phyloP scores from a whole-genome alignment of 2,329 filamentous ascomycete species.

The Ramichloridium luteum region DNA sequence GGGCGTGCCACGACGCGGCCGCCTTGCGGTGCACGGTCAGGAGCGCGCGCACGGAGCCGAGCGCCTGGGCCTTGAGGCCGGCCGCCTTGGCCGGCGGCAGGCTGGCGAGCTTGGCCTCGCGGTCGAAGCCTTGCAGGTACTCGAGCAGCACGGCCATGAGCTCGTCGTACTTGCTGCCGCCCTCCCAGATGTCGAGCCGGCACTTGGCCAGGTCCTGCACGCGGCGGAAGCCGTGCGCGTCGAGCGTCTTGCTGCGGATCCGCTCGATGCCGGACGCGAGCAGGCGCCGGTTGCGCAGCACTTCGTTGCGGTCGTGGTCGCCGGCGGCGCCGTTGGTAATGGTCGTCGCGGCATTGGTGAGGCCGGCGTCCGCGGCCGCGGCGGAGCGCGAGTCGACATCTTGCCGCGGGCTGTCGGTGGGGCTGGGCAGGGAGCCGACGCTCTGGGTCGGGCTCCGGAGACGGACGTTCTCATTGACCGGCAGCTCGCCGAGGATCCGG shows the following conservation, averaged over 20 bases:
- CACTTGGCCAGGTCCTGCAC: conserved; percentile 63
- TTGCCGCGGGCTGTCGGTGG: conserved; percentile 19
- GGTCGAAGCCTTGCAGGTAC: conserved; percentile 47
- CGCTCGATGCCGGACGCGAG: conserved; percentile 64
- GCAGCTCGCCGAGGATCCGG: conserved; percentile 39
- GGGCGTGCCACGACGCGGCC: conserved; percentile 56
- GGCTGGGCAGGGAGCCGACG: conserved; percentile 18
- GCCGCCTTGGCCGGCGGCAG: conserved; percentile 31
- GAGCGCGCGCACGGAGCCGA: conserved; percentile 61
- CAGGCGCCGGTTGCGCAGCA: conserved; percentile 41
- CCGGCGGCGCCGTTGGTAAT: too few relatives aligned
- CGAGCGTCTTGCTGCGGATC: conserved; percentile 58
- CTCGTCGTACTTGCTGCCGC: conserved; percentile 57
- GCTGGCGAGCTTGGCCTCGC: conserved; percentile 31
- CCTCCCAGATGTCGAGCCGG: conserved; percentile 47
- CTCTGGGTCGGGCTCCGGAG: conserved; percentile 20
- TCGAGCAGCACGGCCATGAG: conserved; percentile 57
- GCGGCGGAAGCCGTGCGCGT: conserved; percentile 69
- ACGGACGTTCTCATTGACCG: conserved; percentile 35
- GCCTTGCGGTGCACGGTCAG: conserved; percentile 54
- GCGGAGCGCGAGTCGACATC: conserved; percentile 11
- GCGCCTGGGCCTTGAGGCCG: conserved; percentile 56
- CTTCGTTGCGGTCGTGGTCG: conserved; percentile 32
- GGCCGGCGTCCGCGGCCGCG: not conserved
- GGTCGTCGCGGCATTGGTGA: conserved; percentile 13